Conservation (phyloP, 352 stramenopile species). For the Globisporangium okanoganense region DNA sequence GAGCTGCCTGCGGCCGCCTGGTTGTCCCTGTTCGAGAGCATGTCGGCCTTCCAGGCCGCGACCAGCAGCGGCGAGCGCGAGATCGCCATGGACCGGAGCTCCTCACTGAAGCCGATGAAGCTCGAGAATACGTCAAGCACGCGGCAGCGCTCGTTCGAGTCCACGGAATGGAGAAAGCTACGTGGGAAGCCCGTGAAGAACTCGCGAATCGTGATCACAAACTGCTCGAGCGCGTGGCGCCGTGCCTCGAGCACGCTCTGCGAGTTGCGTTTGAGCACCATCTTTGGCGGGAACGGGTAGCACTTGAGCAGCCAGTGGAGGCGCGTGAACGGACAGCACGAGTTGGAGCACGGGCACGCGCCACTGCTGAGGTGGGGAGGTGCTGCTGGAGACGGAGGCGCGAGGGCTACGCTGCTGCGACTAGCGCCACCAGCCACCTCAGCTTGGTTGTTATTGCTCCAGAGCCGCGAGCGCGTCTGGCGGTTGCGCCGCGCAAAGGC, state of each 20-base stretch:
- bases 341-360: conserved; percentile 40
- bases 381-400: conserved; percentile 5
- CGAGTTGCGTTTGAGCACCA: conserved; percentile 40
- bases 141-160: conserved; percentile 33
- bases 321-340: conserved; percentile 46
- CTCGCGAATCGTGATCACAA: conserved; percentile 35
- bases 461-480: conserved; percentile 11
- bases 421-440: neutral
- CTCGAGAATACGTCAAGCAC: conserved; percentile 35
- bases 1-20: neutral
- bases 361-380: neutral
- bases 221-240: conserved; percentile 44
- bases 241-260: conserved; percentile 31
- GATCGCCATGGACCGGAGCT: conserved; percentile 21
- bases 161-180: conserved; percentile 40
- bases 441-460: neutral
- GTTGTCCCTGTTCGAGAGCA: conserved; percentile 6
- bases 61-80: conserved; percentile 15
- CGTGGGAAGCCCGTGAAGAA: conserved; percentile 53
- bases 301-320: conserved; percentile 43
- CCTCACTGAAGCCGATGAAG: conserved; percentile 43
- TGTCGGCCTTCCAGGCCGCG: conserved; percentile 19
- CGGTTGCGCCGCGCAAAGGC: conserved; percentile 12
- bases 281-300: conserved; percentile 53
- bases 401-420: neutral